These are phyloP conservation scores for Fusarium albidum DNA, from an alignment of 2,329 filamentous ascomycete genomes.

Conservation along the genomic window DNA sequence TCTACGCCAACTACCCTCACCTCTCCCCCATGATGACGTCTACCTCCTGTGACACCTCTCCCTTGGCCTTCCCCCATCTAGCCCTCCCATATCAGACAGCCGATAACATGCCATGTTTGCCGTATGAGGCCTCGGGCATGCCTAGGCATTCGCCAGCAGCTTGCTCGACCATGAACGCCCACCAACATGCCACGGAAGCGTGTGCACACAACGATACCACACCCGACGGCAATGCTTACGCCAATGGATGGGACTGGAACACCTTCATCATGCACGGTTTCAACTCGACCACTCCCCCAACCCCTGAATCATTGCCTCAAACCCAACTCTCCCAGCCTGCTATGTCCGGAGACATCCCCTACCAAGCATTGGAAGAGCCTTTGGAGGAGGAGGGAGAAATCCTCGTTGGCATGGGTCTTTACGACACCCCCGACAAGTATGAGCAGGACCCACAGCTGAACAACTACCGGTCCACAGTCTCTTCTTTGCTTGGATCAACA, in stretches of 20 bases:
- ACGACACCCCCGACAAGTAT: slow-evolving; percentile 72
- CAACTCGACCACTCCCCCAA: slow-evolving; percentile 63
- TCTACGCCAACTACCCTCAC: slow-evolving; percentile 51
- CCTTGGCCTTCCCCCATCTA: slow-evolving; percentile 63
- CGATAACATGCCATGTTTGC: slow-evolving; percentile 51
- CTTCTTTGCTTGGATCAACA: slow-evolving; percentile 61
- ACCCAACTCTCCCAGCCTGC: slow-evolving; percentile 58
- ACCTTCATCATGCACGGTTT: slow-evolving; percentile 55
- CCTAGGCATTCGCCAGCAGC: slow-evolving; percentile 42
- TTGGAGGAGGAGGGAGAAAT: slow-evolving; percentile 71
- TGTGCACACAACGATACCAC: slow-evolving; percentile 36
- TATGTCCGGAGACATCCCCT: slow-evolving; percentile 60
- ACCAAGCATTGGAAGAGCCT: slow-evolving; percentile 58
- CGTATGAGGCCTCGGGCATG: slow-evolving; percentile 49
- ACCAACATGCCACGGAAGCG: slow-evolving; percentile 39
- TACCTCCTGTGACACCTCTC: slow-evolving; percentile 68
- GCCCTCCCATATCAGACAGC: slow-evolving; percentile 55
- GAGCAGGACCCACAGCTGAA: slow-evolving; percentile 59
- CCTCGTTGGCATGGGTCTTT: slow-evolving; percentile 83
- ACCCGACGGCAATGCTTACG: slow-evolving; percentile 19
- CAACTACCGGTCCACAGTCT: slow-evolving; percentile 63
- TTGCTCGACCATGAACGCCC: slow-evolving; percentile 37
- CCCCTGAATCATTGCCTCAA: slow-evolving; percentile 65
- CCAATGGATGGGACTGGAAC: slow-evolving; percentile 52
- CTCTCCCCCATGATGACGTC: slow-evolving; percentile 61